phyloP scores from a whole-genome alignment of 768 basidiomycete species.

The Neoboletus brunneissimus region DNA sequence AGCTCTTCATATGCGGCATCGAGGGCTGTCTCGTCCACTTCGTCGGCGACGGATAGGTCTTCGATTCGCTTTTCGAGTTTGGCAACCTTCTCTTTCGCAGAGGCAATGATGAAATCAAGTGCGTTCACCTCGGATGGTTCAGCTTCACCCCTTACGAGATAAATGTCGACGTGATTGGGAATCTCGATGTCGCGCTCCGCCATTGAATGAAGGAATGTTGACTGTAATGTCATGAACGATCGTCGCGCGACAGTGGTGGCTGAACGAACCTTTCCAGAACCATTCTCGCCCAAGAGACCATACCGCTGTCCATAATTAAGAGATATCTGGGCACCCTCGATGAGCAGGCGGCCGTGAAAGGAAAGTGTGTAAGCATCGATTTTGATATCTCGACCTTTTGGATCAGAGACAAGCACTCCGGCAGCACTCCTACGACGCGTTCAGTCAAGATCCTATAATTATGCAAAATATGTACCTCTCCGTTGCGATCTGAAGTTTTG shows the following conservation, averaged over 20 bases:
- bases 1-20: conserved; percentile 92
- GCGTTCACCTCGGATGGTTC: conserved; percentile 95
- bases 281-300: conserved; percentile 95
- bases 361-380: conserved; percentile 94
- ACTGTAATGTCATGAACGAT: conserved; percentile 44
- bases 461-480: conserved; percentile 59
- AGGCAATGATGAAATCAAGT: conserved; percentile 94
- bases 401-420: conserved; percentile 91
- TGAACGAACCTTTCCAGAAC: conserved; percentile 87
- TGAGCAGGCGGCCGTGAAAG: conserved; percentile 89
- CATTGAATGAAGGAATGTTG: conserved; percentile 93
- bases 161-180: conserved; percentile 94
- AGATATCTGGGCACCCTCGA: conserved; percentile 63
- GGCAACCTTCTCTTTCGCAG: conserved; percentile 90
- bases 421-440: conserved; percentile 65
- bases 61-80: conserved; percentile 92
- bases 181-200: conserved; percentile 95
- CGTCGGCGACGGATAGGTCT: conserved; percentile 85
- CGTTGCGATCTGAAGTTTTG: conserved; percentile 83
- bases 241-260: conserved; percentile 8
- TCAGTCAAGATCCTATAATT: neutral
- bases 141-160: conserved; percentile 93
- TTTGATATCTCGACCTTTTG: conserved; percentile 94
- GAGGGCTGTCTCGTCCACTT: conserved; percentile 83
- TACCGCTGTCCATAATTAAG: conserved; percentile 92